A percentile compares a stretch with the other conserved stretches of the same genome.
phyloP scores from a whole-genome alignment of 2,329 filamentous ascomycete species.

The Paraphaeosphaeria minitans region DNA sequence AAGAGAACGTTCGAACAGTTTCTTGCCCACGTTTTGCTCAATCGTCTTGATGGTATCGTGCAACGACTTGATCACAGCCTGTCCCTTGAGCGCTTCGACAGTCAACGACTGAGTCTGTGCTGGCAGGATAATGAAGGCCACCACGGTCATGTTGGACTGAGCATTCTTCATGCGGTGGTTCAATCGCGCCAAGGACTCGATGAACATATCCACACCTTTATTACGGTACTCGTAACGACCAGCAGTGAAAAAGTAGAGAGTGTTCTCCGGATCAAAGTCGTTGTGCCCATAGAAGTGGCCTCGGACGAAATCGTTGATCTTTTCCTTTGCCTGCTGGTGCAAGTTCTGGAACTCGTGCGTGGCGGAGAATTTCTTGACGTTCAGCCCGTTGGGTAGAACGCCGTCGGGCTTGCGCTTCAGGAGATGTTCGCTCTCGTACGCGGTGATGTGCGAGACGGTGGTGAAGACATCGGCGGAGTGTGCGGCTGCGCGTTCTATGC shows the following conservation, averaged over 20 bases:
- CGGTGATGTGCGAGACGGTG: slow-evolving; percentile 97
- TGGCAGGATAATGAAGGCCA: slow-evolving; percentile 98
- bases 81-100: slow-evolving; percentile 93
- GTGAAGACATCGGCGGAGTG: slow-evolving; percentile 97
- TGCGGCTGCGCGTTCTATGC: slow-evolving; percentile 91
- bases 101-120: slow-evolving; percentile 94
- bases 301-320: slow-evolving; percentile 97
- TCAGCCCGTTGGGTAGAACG: slow-evolving; percentile 93
- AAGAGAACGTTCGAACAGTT: slow-evolving; percentile 91
- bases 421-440: slow-evolving; percentile 96
- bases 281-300: slow-evolving; percentile 99
- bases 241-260: slow-evolving; percentile 95
- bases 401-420: slow-evolving; percentile 97
- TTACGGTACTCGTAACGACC: slow-evolving; percentile 98
- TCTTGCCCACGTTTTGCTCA: slow-evolving; percentile 87
- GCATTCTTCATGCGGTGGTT: slow-evolving; percentile 88
- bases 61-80: slow-evolving; percentile 95
- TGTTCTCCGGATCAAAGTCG: slow-evolving; percentile 96
- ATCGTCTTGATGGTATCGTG: slow-evolving; percentile 92
- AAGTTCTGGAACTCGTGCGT: slow-evolving; percentile 99
- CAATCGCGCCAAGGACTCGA: slow-evolving; percentile 90
- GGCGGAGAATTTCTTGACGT: slow-evolving; percentile 97
- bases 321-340: slow-evolving; percentile 94
- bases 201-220: slow-evolving; percentile 99
- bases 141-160: slow-evolving; percentile 89